These are phyloP conservation scores for Lepidium africanum DNA, from an alignment of 345 rosid genomes.

Conservation along the genomic window DNA sequence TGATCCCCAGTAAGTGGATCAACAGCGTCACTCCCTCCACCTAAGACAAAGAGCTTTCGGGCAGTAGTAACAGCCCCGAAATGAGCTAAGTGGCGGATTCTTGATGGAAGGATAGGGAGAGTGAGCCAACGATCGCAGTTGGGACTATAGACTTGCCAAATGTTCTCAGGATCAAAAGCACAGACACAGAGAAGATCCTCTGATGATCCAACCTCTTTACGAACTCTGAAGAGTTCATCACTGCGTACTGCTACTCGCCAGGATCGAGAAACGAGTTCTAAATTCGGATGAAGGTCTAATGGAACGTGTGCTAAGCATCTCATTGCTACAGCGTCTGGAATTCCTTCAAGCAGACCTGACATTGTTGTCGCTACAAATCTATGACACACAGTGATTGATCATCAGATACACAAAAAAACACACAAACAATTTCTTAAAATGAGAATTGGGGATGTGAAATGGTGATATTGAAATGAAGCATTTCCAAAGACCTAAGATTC, in stretches of 20 bases:
- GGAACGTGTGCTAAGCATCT: slow-evolving; percentile 96
- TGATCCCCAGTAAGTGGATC: slow-evolving; percentile 91
- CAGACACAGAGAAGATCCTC: slow-evolving; percentile 77
- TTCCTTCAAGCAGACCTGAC: slow-evolving; percentile 90
- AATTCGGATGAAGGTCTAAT: slow-evolving; percentile 52
- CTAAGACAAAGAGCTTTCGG: slow-evolving; percentile 78
- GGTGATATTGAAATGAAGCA: neutral
- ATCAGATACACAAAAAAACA: neutral
- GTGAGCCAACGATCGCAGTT: slow-evolving; percentile 76
- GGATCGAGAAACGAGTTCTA: slow-evolving; percentile 93
- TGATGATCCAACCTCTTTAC: slow-evolving; percentile 58
- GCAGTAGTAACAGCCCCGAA: slow-evolving; percentile 64
- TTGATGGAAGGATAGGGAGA: slow-evolving; percentile 82
- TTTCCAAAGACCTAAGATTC: too few species aligned
- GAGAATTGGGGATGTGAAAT: neutral
- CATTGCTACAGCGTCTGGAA: slow-evolving; percentile 83
- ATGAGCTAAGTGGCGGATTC: slow-evolving; percentile 75
- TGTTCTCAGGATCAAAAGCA: slow-evolving; percentile 88
- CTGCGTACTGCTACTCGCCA: slow-evolving; percentile 79
- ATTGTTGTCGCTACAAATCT: slow-evolving; percentile 22
- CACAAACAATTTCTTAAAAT: neutral
- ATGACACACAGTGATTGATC: neutral
- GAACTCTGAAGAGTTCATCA: slow-evolving; percentile 63
- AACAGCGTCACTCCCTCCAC: slow-evolving; percentile 95
- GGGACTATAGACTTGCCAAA: slow-evolving; percentile 94